phyloP scores from a whole-genome alignment of 2,329 filamentous ascomycete genomes.

The Xylariaceae sp. region DNA sequence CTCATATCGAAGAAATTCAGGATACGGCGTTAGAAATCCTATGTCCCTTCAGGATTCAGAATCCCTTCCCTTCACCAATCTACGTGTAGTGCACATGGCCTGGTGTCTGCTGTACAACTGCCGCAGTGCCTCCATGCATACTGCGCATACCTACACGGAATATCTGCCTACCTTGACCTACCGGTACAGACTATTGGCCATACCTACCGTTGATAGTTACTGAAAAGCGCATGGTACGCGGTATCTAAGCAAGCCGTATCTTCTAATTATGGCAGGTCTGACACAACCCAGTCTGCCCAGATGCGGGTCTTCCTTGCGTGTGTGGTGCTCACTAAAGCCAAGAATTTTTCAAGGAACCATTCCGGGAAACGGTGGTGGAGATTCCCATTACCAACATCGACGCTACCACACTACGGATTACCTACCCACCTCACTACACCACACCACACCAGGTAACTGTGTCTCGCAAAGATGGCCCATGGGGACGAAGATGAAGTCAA shows the following conservation, averaged over 20 bases:
- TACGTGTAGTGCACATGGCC: conserved; percentile 19
- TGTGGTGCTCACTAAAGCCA: conserved; percentile 2
- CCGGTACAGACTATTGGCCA: conserved; percentile 8
- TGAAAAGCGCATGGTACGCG: conserved; percentile 4
- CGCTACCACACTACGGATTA: background rate
- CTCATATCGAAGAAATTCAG: conserved; percentile 13
- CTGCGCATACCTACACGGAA: too few relatives aligned
- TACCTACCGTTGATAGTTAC: background rate
- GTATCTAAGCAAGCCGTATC: conserved; percentile 6
- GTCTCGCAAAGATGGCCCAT: background rate
- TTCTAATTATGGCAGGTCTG: conserved; percentile 25
- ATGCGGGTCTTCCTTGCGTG: conserved; percentile 19
- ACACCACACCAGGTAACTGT: background rate
- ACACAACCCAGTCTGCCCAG: conserved; percentile 25
- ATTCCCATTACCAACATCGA: background rate
- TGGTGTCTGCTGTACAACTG: conserved; percentile 15
- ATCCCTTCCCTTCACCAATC: conserved; percentile 3
- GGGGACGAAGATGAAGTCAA: background rate
- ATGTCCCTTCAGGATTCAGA: conserved; percentile 5
- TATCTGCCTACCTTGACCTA: background rate
- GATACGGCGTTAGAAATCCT: conserved; percentile 10
- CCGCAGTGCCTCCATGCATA: background rate
- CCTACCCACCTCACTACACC: background rate
- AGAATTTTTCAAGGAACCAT: background rate
- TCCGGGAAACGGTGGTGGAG: conserved; percentile 11